A percentile compares a stretch with the other conserved stretches of the same genome.
These are phyloP conservation scores for Picea glauca DNA, from an alignment of 75 land plant genomes.

Conservation along the genomic window DNA sequence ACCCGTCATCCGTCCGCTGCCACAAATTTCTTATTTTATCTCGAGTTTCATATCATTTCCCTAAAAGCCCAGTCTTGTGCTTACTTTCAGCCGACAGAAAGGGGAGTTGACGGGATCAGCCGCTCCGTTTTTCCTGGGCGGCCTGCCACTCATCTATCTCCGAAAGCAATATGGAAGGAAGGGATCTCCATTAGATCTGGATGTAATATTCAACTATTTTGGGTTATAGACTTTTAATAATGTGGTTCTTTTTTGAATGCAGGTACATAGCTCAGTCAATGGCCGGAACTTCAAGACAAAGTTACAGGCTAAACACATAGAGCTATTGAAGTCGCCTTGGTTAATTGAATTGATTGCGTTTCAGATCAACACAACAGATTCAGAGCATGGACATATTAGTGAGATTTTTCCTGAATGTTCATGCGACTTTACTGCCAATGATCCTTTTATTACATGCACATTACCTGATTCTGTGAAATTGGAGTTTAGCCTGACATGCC, in stretches of 20 bases:
- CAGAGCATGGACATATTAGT: conserved; percentile 17
- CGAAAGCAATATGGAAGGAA: too few species aligned
- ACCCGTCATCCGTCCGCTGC: too few species aligned
- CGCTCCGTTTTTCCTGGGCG: too few species aligned
- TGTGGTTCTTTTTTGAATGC: background rate
- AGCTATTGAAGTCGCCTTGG: conserved; percentile 85
- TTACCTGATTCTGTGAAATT: conserved; percentile 52
- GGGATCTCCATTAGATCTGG: too few species aligned
- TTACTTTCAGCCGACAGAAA: too few species aligned
- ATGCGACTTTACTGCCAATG: conserved; percentile 37
- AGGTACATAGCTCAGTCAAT: conserved; percentile 75
- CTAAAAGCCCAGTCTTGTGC: too few species aligned
- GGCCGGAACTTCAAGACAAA: conserved; percentile 60
- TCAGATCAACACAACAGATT: conserved; percentile 52
- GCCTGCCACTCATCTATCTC: too few species aligned
- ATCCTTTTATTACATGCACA: conserved; percentile 43
- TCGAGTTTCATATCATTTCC: too few species aligned
- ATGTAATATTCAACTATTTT: too few species aligned
- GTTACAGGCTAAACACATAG: conserved; percentile 62
- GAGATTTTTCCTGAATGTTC: conserved; percentile 29
- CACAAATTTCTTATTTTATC: too few species aligned
- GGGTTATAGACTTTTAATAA: too few species aligned
- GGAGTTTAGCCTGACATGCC: conserved; percentile 70
- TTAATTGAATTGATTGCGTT: conserved; percentile 77
- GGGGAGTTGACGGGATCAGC: too few species aligned